These are phyloP conservation scores for Neurospora sp. DNA, from an alignment of 495 filamentous ascomycete species.

Conservation along the genomic window DNA sequence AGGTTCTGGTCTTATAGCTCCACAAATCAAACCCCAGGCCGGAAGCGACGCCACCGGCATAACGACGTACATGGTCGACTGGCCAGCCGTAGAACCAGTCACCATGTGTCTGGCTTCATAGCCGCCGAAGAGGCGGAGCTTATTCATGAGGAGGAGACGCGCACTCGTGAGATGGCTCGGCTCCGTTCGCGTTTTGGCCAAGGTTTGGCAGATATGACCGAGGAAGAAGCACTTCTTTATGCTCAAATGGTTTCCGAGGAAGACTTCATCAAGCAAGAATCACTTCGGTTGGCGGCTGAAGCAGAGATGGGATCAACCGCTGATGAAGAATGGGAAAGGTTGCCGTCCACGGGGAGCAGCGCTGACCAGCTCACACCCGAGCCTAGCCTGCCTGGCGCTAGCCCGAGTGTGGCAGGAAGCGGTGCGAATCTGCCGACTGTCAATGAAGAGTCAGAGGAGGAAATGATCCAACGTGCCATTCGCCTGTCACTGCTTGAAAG, in stretches of 20 bases:
- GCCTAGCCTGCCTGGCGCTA: conserved; percentile 35
- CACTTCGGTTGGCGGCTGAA: conserved; percentile 40
- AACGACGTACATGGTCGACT: conserved; percentile 32
- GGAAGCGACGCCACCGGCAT: conserved; percentile 36
- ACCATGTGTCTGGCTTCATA: conserved; percentile 58
- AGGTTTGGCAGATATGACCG: conserved; percentile 65
- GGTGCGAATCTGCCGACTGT: conserved; percentile 2
- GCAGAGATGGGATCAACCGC: conserved; percentile 37
- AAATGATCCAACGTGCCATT: conserved; percentile 72
- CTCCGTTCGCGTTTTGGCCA: conserved; percentile 72
- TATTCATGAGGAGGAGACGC: conserved; percentile 53
- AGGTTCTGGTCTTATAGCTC: conserved; percentile 94
- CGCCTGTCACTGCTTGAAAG: conserved; percentile 59
- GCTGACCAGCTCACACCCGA: conserved; percentile 41
- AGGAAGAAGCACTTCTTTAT: conserved; percentile 85
- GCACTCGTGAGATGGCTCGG: conserved; percentile 48
- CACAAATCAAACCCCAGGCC: conserved; percentile 27
- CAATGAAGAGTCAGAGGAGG: conserved; percentile 43
- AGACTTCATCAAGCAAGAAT: conserved; percentile 49
- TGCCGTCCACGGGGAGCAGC: conserved; percentile 30
- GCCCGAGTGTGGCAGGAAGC: conserved; percentile 10
- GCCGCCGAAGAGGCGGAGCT: conserved; percentile 72
- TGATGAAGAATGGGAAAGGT: conserved; percentile 37
- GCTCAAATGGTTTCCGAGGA: conserved; percentile 84
- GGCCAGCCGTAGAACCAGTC: conserved; percentile 26